These are phyloP conservation scores for Microcyclospora pomicola DNA, from an alignment of 2,329 filamentous ascomycete genomes.

Conservation along the genomic window DNA sequence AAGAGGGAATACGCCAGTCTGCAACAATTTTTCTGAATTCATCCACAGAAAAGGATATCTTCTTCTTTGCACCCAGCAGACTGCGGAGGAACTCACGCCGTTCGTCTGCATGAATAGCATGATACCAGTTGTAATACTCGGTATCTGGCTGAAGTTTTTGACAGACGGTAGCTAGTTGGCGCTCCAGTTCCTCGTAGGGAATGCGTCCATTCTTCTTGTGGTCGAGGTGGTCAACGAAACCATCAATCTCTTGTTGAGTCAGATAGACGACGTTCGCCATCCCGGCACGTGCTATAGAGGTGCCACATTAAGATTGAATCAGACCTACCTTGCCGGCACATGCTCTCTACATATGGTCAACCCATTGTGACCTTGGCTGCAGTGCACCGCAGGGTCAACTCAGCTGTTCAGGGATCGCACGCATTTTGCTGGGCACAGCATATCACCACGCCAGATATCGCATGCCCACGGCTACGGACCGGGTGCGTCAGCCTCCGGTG, in stretches of 20 bases:
- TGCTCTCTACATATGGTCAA: no score
- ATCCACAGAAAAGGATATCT: slow-evolving; percentile 28
- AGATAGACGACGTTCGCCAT: neutral
- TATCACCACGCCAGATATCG: no score
- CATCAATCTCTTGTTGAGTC: slow-evolving; percentile 31
- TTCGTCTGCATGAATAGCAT: slow-evolving; percentile 21
- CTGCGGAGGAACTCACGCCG: slow-evolving; percentile 40
- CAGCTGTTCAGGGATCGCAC: no score
- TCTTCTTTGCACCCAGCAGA: slow-evolving; percentile 30
- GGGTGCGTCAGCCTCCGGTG: no score
- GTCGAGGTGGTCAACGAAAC: slow-evolving; percentile 41
- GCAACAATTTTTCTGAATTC: slow-evolving; percentile 44
- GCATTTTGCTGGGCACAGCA: no score
- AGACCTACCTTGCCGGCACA: no score
- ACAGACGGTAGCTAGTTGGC: slow-evolving; percentile 40
- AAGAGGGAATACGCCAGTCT: slow-evolving; percentile 44
- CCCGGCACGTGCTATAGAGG: no score
- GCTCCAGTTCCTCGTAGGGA: slow-evolving; percentile 39
- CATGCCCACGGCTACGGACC: no score
- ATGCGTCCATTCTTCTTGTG: slow-evolving; percentile 39
- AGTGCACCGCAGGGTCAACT: no score
- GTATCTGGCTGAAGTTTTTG: slow-evolving; percentile 37
- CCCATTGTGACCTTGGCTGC: no score
- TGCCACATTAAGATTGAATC: no score
- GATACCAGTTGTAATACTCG: slow-evolving; percentile 32